These are phyloP conservation scores for Erodium trifolium DNA, from an alignment of 441 rosid species.

Conservation along the genomic window DNA sequence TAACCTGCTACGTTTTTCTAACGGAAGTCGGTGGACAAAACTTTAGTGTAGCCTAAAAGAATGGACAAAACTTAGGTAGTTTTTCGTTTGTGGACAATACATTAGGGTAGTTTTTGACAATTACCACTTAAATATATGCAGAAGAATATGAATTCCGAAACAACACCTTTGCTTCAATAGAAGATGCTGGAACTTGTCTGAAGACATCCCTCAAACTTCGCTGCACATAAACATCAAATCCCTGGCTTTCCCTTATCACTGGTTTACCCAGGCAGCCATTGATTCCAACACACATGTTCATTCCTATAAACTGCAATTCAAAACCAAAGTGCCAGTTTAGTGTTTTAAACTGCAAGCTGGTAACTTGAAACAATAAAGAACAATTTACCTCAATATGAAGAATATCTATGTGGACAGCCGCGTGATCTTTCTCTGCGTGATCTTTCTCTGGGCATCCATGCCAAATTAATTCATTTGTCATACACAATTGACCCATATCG, in stretches of 20 bases:
- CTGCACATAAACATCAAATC: conserved; percentile 72
- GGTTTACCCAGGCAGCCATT: conserved; percentile 77
- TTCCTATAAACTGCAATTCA: conserved; percentile 70
- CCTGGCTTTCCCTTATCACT: conserved; percentile 84
- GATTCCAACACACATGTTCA: conserved; percentile 94
- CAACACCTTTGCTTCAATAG: conserved; percentile 82
- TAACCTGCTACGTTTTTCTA: too few species aligned
- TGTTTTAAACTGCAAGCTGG: conserved; percentile 11
- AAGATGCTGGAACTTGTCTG: conserved; percentile 82
- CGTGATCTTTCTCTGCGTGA: conserved; percentile 80
- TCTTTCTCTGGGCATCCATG: conserved; percentile 82
- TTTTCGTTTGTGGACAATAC: neutral
- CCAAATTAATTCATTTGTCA: conserved; percentile 92
- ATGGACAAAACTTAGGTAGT: too few species aligned
- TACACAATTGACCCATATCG: conserved; percentile 80
- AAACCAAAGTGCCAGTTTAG: conserved; percentile 15
- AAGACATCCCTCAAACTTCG: conserved; percentile 97
- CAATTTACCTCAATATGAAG: conserved; percentile 82
- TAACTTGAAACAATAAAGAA: conserved; percentile 15
- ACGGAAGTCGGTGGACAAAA: too few species aligned
- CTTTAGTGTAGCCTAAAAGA: too few species aligned
- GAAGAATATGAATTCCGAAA: neutral
- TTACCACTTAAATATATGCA: neutral
- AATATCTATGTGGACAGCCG: conserved; percentile 89
- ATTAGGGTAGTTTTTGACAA: too few species aligned